Evolutionary conservation across 129 eudicot genomes (phyloP), one percentile per base, ranked within the genome.

Genomic region (Lactuca sativa): DNA sequence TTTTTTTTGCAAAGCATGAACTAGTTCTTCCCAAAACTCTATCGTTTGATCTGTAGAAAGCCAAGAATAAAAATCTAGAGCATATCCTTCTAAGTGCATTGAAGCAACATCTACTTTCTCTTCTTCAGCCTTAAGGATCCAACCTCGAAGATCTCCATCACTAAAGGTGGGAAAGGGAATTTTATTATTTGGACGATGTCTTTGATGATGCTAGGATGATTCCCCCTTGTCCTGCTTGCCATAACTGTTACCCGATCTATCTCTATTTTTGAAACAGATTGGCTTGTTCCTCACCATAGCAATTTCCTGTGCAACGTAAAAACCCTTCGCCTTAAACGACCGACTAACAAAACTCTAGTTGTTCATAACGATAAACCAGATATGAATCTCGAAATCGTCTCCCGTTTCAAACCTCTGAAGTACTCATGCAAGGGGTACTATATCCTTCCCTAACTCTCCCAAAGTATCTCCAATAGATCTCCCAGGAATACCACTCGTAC

Each of bases 31-130:
- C 70, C 70, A 73, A 61, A 61, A 73, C 14, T 49, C 10, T 1
- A 62, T 12, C n/a, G 51, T 60, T 4, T 16, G 68, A 10, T 72
- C 34, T 0, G 33, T 56, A 7, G 61, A 56, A 5, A 56, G 9
- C 75, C 75, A 70, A 5, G 75, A 43, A 40, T 56, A 70, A 7
- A 70, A 13, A 21, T 70, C 75, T 3, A 37, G 66, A 6, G 75
- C 56, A 16, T 70, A 69, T 41, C 69, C 77, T 48, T 72, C 68
- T 15, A 72, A 44, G 38, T 72, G 64, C 77, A 72, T 72, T 2
- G 69, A 33, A 0, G 69, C 57, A 14, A 59, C 40, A 51, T 72
- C 68, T 5, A 18, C 21, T 18, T 18, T 18, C 0, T 18, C 21
- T 18, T 18, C 21, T 7, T 70, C 74, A 1, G 30, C 74, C 37